phyloP scores from a whole-genome alignment of 345 rosid genomes.

The Populus pruinosa region DNA sequence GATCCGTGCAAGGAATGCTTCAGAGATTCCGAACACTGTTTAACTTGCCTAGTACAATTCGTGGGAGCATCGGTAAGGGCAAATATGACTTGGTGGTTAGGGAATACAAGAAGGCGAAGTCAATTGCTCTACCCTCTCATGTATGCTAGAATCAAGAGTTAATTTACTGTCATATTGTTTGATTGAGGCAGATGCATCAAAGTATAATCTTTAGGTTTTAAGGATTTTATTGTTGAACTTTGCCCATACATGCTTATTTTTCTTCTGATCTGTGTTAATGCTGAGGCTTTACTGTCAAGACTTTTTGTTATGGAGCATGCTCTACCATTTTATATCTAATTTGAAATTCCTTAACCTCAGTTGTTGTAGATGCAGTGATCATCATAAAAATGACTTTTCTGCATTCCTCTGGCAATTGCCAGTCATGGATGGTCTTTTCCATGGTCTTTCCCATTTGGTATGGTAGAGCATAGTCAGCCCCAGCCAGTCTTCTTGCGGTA shows the following conservation, averaged over 20 bases:
- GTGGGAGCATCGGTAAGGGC: constrained; percentile 89
- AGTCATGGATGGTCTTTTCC: not conserved
- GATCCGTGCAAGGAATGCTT: constrained; percentile 98
- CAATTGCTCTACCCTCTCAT: constrained; percentile 91
- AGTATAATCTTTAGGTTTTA: not conserved
- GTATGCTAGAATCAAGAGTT: constrained; percentile 42
- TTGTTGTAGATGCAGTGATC: not conserved
- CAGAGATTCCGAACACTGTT: constrained; percentile 93
- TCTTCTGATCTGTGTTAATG: not conserved
- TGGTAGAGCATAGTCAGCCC: not conserved
- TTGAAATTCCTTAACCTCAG: not conserved
- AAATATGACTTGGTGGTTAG: constrained; percentile 95
- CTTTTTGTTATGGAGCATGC: not conserved
- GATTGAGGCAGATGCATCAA: not conserved
- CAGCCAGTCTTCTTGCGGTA: not conserved
- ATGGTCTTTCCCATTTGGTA: not conserved
- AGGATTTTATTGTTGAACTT: not conserved
- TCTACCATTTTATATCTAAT: not conserved
- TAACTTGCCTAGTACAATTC: constrained; percentile 93
- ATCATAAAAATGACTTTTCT: not conserved
- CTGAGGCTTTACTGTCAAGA: not conserved
- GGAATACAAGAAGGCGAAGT: constrained; percentile 97
- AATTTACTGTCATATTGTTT: constrained; percentile 9
- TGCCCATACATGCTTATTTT: not conserved
- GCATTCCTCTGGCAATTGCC: not conserved